Base-by-base conservation (phyloP, 129 eudicot genomes). In the Tagetes erecta region DNA sequence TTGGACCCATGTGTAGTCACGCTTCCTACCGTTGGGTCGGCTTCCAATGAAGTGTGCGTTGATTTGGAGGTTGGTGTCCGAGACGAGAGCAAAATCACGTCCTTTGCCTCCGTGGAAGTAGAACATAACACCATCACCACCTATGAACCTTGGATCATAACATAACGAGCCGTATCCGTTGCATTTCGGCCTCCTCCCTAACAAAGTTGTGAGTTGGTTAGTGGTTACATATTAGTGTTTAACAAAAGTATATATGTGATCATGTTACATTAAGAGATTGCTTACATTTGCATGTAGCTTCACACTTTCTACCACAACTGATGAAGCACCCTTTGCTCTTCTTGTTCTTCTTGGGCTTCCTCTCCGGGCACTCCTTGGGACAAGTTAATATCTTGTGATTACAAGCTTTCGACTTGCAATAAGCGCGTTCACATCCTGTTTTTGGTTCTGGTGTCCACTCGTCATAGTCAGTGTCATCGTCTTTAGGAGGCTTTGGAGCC, bases 1-100 rank as follows among this genome's bases (percentile, higher is more conserved):
- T 66, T 88, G 94, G 64, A 88, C 88, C 94, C 94, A 88, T n/a
- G 94, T 85, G 77, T 45, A 88, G 83, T 88, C 94, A 0, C 90
- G 86, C 1, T 70, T 76, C 81, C 94, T 70, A 0, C 94, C 94
- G 2, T 57, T 35, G 5, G 90, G 94, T 33, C 90, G 76, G 64
- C 76, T 78, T 56, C 94, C 90, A 8, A 88, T 88, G 72, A 88
- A 73, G 71, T 81, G 94, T 11, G 84, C 94, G 34, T 88, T 88
- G 75, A 88, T 83, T 34, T 88, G 94, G 78, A 88, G 86, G 70
- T 85, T 88, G 10, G 80, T 79, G 49, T 85, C 94, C 0, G 88
- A 85, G 5, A 85, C 88, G 0, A 88, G 79, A 55, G 88, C 83
- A 34, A 83, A 88, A 58, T 83, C 79, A 1, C 78, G 70, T 20